Evolutionary conservation across 306 rosid species (phyloP).

Genomic region (Mimosa bimucronata): DNA sequence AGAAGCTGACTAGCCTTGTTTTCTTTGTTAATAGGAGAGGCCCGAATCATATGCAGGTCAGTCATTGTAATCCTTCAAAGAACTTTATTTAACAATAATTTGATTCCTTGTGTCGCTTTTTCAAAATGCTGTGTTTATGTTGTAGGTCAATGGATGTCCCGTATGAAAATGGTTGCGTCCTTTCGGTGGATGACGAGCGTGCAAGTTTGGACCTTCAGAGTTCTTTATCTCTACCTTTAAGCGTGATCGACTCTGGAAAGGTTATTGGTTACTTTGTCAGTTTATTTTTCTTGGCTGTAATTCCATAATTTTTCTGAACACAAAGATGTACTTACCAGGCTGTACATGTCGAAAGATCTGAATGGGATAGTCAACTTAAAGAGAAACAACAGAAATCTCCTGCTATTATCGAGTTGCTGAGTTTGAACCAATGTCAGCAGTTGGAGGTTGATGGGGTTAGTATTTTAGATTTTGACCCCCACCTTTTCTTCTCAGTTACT

Average conservation of each 20-base stretch:
- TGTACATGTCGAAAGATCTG: slow-evolving; percentile 41
- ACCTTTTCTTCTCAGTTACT: neutral
- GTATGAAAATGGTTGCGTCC: slow-evolving; percentile 47
- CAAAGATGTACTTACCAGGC: slow-evolving; percentile 46
- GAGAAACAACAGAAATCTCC: slow-evolving; percentile 52
- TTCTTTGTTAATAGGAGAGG: slow-evolving; percentile 51
- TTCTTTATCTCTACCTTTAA: slow-evolving; percentile 58
- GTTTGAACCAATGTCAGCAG: slow-evolving; percentile 40
- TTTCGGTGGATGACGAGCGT: slow-evolving; percentile 37
- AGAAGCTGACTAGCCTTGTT: slow-evolving; percentile 17
- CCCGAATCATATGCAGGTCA: slow-evolving; percentile 64
- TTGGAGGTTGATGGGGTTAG: slow-evolving; percentile 53
- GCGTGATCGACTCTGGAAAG: slow-evolving; percentile 59
- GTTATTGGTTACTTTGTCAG: slow-evolving; percentile 35
- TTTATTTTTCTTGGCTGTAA: neutral
- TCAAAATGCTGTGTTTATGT: slow-evolving; percentile 15
- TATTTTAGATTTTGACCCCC: neutral
- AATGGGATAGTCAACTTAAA: slow-evolving; percentile 51
- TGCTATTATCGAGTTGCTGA: slow-evolving; percentile 41
- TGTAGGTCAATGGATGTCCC: slow-evolving; percentile 55
- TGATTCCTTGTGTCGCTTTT: neutral
- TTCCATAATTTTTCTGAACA: slow-evolving; percentile 7
- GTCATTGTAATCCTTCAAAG: neutral
- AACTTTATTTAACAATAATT: neutral
- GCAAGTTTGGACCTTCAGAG: slow-evolving; percentile 46